Evolutionary conservation across 2,329 filamentous ascomycete genomes (phyloP), one percentile per base, ranked within the genome.

Genomic region (Botrytis hyacinthi): DNA sequence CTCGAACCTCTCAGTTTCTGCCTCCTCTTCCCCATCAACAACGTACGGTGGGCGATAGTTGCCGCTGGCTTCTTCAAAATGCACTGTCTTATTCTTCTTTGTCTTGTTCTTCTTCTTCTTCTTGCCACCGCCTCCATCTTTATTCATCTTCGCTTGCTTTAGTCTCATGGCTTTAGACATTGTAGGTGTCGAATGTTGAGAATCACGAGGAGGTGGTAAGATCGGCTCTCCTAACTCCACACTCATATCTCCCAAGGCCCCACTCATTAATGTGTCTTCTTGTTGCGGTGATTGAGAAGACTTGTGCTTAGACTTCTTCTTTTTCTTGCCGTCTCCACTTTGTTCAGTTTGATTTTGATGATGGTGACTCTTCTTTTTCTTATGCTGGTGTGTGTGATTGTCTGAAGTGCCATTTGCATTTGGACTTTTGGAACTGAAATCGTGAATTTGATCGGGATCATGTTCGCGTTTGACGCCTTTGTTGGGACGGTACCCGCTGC

Each of bases 211-310:
- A 42, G 48, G 48, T 42, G 48, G n/a, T 68, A 57, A 32, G 1
- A 68, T 68, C 12, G 48, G 48, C 37, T 59, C 73, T 60, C 44
- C 57, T 22, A 73, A 35, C 29, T 59, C 66, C 51, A 7, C 37
- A 18, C 66, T 69, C 51, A 32, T 44, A 14, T 57, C 66, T 57
- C 37, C 66, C 9, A 57, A 42, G 3, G 48, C 66, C 16, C 66
- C 66, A 32, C 66, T 69, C 66, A 69, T 69, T 20, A 57, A 57
- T 42, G 48, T 16, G 14, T 68, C 65, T 32, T 68, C 26, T 57
- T 54, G 22, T 12, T 20, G 35, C 9, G 32, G 48, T 18, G 18
- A 42, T 57, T 29, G 35, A 20, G n/a, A 20, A 42, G 66, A 57
- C 4, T 40, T 40, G 4, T 62, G 20, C 20, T 57, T 65, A 22